Evolutionary conservation across 2,329 filamentous ascomycete species (phyloP), one percentile per base, ranked within the genome.

Genomic region (Colletotrichum costaricense): DNA sequence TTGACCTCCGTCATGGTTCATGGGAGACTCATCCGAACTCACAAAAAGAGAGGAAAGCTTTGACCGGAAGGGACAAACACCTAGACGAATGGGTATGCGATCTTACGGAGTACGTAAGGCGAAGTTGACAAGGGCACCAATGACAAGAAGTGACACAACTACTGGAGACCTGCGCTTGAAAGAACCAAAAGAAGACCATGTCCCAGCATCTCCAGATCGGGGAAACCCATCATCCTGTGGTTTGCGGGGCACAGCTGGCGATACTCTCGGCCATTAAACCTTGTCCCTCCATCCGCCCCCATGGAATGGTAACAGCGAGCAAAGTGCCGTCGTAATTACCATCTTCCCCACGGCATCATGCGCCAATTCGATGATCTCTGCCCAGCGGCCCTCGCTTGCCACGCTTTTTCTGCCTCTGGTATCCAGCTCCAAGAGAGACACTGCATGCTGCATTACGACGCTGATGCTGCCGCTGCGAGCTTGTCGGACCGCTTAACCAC

Each of bases 301-400:
- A 49, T n/a, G 42, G 60, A 26, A 19, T n/a, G 60, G 46, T 73
- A 70, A 70, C 66, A 73, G 67, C 70, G 70, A 73, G 60, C 70
- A 73, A 73, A 70, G 67, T 42, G 24, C 67, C 70, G 70, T 46
- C 8, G 60, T 70, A 66, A 73, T 70, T 70, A 57, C 67, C 46
- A 54, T 56, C 8, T 42, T 60, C 67, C 70, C 70, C 70, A 73
- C 55, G 59, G 42, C 30, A 38, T 73, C 70, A 70, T 70, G 70
- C 67, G 67, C 55, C 54, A 30, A 22, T 24, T n/a, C 19, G 16
- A 28, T 12, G 55, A 8, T 62, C 28, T 35, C 59, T 35, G 49
- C 26, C 55, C 49, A 52, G 42, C 8, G 19, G 42, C 42, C 42
- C 42, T 49, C 60, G 16, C 24, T 49, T 30, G n/a, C 59, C 59